Evolutionary conservation across 805 yeast genomes (phyloP), one percentile per base, ranked within the genome.

Genomic region (Zygosaccharomyces gambellarensis): DNA sequence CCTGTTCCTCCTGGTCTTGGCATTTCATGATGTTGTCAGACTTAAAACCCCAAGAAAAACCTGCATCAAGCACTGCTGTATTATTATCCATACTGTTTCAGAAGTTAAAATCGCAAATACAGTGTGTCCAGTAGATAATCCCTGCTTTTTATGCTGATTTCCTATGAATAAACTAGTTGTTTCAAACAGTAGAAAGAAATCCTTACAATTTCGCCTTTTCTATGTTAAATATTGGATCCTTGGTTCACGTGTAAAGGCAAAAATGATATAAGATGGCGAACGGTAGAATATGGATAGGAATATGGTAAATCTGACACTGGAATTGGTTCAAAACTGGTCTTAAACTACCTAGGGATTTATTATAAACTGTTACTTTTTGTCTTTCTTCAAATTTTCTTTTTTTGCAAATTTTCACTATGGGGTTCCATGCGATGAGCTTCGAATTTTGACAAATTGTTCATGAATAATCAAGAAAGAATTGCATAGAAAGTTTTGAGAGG

Each of bases 11-110:
- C 10, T 41, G 47, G 17, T 39, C 47, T 23, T 25, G 47, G 31
- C 47, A 39, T 39, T 48, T 48, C 36, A 46, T 31, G 23, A 29
- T 22, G 29, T 25, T 27, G 27, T 34, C 48, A 11, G 55, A 52
- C 40, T 49, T 52, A 39, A 52, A 52, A 5, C 55, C 55, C 55
- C 55, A 52, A 9, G 55, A 46, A 34, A 52, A 52, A 17, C 55
- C 54, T 7, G 54, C 54, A 11, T 48, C 49, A 25, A 40, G 39
- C 21, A 42, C 50, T 29, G 50, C 45, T 19, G 46, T 44, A 3
- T 42, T 36, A 31, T 49, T 48, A 6, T 23, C 27, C 14, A 19
- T 22, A 17, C 12, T 28, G 19, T 17, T 23, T 10, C 17, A 28
- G 28, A 25, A 8, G 28, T 8, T 25, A 8, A 25, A 6, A 8